These are phyloP conservation scores for Zygoascus tannicola DNA, from an alignment of 805 yeast genomes.

Conservation along the genomic window DNA sequence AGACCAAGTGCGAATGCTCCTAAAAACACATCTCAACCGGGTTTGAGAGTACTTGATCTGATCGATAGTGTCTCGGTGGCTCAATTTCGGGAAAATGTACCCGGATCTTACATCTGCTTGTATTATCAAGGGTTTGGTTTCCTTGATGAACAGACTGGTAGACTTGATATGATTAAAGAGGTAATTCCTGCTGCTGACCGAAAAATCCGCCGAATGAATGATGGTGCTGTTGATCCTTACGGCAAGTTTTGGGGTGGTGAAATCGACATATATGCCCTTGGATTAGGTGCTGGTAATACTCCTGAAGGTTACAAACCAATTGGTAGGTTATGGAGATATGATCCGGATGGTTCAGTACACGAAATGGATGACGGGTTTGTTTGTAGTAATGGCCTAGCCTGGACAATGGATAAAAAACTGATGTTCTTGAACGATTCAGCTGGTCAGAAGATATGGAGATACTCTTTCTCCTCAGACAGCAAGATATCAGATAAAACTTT, in stretches of 20 bases:
- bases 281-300: constrained; percentile 22
- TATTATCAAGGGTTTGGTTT: constrained; percentile 29
- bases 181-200: constrained; percentile 25
- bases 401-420: constrained; percentile 34
- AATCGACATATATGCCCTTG: constrained; percentile 23
- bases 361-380: constrained; percentile 27
- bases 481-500: constrained; percentile 28
- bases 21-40: constrained; percentile 17
- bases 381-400: constrained; percentile 53
- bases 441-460: constrained; percentile 39
- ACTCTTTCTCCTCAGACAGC: constrained; percentile 32
- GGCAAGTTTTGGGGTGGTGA: constrained; percentile 59
- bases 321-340: constrained; percentile 31
- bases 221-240: constrained; percentile 67
- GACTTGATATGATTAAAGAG: constrained; percentile 25
- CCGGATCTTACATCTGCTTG: constrained; percentile 26
- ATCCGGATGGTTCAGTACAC: constrained; percentile 26
- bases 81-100: constrained; percentile 24
- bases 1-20: constrained; percentile 9
- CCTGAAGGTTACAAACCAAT: constrained; percentile 20
- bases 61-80: constrained; percentile 28
- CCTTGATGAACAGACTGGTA: constrained; percentile 29
- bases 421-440: constrained; percentile 48
- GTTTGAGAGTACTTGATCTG: constrained; percentile 20
- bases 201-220: constrained; percentile 49